Percentiles rank a stretch among this genome's conserved stretches.
These are phyloP conservation scores for Penicillium canescens DNA, from an alignment of 495 filamentous ascomycete species.

Conservation along the genomic window DNA sequence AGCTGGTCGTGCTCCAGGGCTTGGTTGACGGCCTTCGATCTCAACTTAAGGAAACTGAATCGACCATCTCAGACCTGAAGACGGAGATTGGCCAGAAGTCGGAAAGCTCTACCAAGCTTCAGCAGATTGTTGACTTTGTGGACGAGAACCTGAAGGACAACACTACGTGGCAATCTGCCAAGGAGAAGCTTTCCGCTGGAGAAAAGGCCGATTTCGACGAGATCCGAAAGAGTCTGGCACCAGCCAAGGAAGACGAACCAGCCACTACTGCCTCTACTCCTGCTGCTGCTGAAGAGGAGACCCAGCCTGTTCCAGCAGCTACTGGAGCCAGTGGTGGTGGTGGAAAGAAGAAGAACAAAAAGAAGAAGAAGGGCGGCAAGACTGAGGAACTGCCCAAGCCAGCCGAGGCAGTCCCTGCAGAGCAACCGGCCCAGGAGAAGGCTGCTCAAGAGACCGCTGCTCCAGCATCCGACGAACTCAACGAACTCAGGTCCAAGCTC, in stretches of 20 bases:
- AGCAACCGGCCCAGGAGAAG: conserved; percentile 20
- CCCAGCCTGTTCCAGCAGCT: conserved; percentile 22
- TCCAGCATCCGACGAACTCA: conserved; percentile 22
- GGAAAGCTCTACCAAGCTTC: conserved; percentile 24
- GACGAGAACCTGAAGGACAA: conserved; percentile 37
- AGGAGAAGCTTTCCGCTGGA: conserved; percentile 33
- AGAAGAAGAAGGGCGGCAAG: conserved; percentile 83
- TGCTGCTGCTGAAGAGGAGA: conserved; percentile 18
- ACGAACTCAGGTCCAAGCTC: conserved; percentile 53
- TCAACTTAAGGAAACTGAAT: conserved; percentile 51
- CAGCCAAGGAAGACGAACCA: conserved; percentile 11
- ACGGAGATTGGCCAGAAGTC: conserved; percentile 40
- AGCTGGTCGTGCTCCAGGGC: conserved; percentile 50
- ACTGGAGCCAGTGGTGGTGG: conserved; percentile 17
- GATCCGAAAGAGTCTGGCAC: conserved; percentile 33
- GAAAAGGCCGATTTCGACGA: conserved; percentile 36
- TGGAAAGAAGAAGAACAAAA: conserved; percentile 80
- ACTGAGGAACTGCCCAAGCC: conserved; percentile 42
- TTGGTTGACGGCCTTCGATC: conserved; percentile 51
- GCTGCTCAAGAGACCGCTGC: conserved; percentile 14
- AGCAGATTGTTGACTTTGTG: conserved; percentile 39
- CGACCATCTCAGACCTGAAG: conserved; percentile 44
- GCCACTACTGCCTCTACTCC: conserved; percentile 9
- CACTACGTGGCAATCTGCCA: conserved; percentile 36
- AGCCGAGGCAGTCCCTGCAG: conserved; percentile 21